These are phyloP conservation scores for Trypanosoma cruzi DNA, from an alignment of 208 protist genomes.

Conservation along the genomic window DNA sequence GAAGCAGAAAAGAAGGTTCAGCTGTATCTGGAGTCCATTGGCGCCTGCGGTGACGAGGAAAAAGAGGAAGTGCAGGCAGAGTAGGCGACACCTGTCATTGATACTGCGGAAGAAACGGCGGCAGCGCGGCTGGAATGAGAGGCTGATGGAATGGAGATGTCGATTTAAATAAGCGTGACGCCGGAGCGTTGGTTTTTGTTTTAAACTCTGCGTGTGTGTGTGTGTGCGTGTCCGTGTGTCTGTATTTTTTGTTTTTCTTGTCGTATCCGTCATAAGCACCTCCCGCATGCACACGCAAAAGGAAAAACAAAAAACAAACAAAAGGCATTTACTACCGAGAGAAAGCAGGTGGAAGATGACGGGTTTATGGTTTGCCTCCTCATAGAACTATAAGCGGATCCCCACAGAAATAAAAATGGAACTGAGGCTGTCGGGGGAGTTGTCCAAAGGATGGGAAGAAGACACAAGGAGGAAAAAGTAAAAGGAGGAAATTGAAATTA, in stretches of 20 bases:
- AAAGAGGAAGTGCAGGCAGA: slow-evolving; percentile 19
- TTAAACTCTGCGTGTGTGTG: neutral
- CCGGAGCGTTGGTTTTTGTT: slow-evolving; percentile 1
- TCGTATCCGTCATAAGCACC: neutral
- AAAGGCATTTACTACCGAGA: slow-evolving; percentile 3
- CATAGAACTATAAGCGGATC: neutral
- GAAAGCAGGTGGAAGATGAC: neutral
- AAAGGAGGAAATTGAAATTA: neutral
- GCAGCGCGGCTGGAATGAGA: neutral
- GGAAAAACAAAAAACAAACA: slow-evolving; percentile 15
- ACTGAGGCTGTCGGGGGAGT: neutral
- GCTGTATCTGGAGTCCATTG: slow-evolving; percentile 25
- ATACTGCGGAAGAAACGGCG: neutral
- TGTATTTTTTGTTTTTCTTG: too few species aligned
- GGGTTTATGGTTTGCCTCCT: too few species aligned
- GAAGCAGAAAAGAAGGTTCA: slow-evolving; percentile 35
- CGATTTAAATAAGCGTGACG: neutral
- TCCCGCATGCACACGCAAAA: neutral
- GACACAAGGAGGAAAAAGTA: neutral
- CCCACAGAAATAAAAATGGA: too few species aligned
- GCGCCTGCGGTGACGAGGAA: slow-evolving; percentile 17
- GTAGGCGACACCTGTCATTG: neutral
- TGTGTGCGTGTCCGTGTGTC: too few species aligned
- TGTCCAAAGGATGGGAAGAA: neutral
- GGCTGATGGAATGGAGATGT: neutral